Evolutionary conservation across 768 basidiomycete genomes (phyloP).

Genomic region (Lepiota subincarnata): DNA sequence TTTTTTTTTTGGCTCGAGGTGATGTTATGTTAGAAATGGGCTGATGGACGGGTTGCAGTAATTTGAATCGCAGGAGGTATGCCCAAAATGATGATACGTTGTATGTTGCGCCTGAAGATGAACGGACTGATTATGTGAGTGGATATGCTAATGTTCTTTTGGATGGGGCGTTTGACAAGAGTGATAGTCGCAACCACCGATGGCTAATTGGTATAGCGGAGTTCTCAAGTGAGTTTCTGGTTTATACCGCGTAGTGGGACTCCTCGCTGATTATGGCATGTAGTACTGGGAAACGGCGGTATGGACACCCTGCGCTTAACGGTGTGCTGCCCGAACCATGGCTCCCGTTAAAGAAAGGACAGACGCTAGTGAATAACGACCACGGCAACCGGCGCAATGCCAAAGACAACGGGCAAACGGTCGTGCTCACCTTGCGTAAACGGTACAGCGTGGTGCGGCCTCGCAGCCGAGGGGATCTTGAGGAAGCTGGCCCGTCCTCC

Average conservation of each 20-base stretch:
- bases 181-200: constrained; percentile 86
- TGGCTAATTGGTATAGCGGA: constrained; percentile 92
- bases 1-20: background rate
- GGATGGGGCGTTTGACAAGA: constrained; percentile 5
- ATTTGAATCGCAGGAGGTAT: constrained; percentile 83
- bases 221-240: constrained; percentile 68
- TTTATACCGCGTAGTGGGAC: background rate
- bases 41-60: constrained; percentile 37
- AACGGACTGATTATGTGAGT: constrained; percentile 82
- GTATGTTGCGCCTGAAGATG: constrained; percentile 94
- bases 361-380: constrained; percentile 63
- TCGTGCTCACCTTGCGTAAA: constrained; percentile 79
- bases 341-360: constrained; percentile 86
- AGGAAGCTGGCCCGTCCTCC: constrained; percentile 1
- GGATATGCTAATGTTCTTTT: background rate
- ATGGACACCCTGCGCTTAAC: constrained; percentile 93
- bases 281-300: constrained; percentile 91
- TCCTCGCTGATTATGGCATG: constrained; percentile 5
- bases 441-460: constrained; percentile 45
- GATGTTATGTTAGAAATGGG: background rate
- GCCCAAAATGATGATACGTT: constrained; percentile 91
- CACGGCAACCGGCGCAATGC: constrained; percentile 33
- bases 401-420: constrained; percentile 51
- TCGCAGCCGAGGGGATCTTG: constrained; percentile 7
- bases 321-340: constrained; percentile 91